phyloP scores from a whole-genome alignment of 768 basidiomycete species.

The Trametes elegans region DNA sequence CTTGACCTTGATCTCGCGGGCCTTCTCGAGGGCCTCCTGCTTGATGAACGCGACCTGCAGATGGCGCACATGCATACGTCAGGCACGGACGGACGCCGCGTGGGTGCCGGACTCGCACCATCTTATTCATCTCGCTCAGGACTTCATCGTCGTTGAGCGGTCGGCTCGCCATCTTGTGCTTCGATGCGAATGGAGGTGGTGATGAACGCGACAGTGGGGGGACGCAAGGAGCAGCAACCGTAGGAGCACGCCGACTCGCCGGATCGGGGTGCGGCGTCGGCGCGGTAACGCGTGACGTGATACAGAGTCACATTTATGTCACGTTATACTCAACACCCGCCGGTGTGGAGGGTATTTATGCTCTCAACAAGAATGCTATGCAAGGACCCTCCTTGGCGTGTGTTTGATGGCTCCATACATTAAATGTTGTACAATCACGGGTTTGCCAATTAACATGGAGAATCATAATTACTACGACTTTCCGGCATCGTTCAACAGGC shows the following conservation, averaged over 20 bases:
- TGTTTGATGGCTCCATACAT: no score
- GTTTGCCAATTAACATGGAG: no score
- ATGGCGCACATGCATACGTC: neutral
- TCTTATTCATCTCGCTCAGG: constrained; percentile 97
- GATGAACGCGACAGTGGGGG: neutral
- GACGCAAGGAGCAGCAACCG: constrained; percentile 2
- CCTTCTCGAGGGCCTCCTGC: constrained; percentile 97
- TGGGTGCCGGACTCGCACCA: constrained; percentile 54
- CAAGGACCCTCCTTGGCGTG: neutral
- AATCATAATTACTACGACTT: no score
- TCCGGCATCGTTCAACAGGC: no score
- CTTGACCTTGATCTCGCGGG: constrained; percentile 94
- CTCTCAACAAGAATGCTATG: no score
- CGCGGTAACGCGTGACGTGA: neutral
- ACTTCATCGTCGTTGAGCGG: constrained; percentile 95
- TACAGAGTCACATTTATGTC: neutral
- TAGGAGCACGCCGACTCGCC: constrained; percentile 11
- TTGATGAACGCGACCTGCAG: constrained; percentile 94
- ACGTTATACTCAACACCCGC: neutral
- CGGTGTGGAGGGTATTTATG: no score
- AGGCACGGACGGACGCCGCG: neutral
- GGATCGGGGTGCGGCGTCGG: neutral
- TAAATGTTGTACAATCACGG: no score
- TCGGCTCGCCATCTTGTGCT: constrained; percentile 59
- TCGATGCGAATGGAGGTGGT: constrained; percentile 1